Evolutionary conservation across 306 rosid species (phyloP).

Genomic region (Fragaria vesca): DNA sequence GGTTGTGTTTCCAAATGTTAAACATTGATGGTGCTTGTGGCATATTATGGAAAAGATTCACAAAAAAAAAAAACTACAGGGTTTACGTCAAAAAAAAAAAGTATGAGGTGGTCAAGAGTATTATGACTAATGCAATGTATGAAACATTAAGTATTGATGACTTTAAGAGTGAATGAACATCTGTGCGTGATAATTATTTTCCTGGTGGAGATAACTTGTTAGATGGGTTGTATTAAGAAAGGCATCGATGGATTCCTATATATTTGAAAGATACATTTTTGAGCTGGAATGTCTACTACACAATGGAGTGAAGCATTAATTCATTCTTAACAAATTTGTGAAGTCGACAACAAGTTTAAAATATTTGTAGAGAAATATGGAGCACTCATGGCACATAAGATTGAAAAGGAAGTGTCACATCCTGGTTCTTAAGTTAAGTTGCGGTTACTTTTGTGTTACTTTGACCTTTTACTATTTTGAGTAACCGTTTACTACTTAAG

Average conservation of each 20-base stretch:
- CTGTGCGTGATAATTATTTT: neutral
- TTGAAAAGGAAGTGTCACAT: neutral
- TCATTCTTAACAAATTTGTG: neutral
- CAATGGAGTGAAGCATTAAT: slow-evolving; percentile 16
- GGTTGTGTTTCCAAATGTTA: neutral
- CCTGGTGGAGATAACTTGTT: neutral
- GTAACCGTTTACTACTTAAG: too few relatives aligned
- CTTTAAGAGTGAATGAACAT: neutral
- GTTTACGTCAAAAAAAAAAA: neutral
- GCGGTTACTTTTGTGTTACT: too few relatives aligned
- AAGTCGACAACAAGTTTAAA: neutral
- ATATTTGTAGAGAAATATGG: slow-evolving; percentile 4
- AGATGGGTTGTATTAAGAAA: neutral
- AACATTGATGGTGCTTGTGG: neutral
- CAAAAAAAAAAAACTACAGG: neutral
- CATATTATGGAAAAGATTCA: neutral
- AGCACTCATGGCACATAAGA: neutral
- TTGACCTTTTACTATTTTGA: too few relatives aligned
- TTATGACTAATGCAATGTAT: neutral
- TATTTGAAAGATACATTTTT: slow-evolving; percentile 2
- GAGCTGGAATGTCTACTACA: slow-evolving; percentile 20
- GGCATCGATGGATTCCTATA: neutral
- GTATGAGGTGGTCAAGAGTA: neutral
- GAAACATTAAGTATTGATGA: neutral
- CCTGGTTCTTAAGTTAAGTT: too few relatives aligned